phyloP scores from a whole-genome alignment of 1,139 yeast species.

The Suhomyces yuchorum region DNA sequence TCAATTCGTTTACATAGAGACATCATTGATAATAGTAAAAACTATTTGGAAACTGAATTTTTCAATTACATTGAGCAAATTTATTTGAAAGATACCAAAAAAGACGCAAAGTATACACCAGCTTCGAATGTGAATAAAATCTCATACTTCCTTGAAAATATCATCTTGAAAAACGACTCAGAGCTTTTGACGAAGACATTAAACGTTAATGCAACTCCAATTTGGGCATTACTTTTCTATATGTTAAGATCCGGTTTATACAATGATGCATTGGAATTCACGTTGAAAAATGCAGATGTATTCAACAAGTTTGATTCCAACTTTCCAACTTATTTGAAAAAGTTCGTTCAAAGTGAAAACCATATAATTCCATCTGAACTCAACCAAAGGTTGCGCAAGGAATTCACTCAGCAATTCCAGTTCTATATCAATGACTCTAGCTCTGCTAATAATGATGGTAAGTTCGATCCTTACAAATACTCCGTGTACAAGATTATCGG shows the following conservation, averaged over 20 bases:
- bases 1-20: slow-evolving; percentile 39
- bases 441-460: slow-evolving; percentile 35
- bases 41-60: slow-evolving; percentile 75
- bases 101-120: slow-evolving; percentile 50
- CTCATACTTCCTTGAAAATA: slow-evolving; percentile 61
- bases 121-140: slow-evolving; percentile 75
- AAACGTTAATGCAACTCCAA: slow-evolving; percentile 75
- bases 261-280: slow-evolving; percentile 65
- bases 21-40: slow-evolving; percentile 58
- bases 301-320: slow-evolving; percentile 84
- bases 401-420: slow-evolving; percentile 84
- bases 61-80: slow-evolving; percentile 71
- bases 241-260: slow-evolving; percentile 81
- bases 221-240: slow-evolving; percentile 90
- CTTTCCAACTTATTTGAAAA: slow-evolving; percentile 77
- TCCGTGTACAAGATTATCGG: slow-evolving; percentile 92
- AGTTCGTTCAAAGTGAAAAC: slow-evolving; percentile 60
- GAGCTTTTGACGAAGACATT: slow-evolving; percentile 38
- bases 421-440: slow-evolving; percentile 48
- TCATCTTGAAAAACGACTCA: slow-evolving; percentile 42
- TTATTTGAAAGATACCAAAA: slow-evolving; percentile 61
- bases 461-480: slow-evolving; percentile 82
- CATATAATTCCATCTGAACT: slow-evolving; percentile 60
- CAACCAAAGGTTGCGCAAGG: slow-evolving; percentile 70
- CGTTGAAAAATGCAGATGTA: slow-evolving; percentile 40